These are phyloP conservation scores for Colletotrichum tanaceti DNA, from an alignment of 2,329 filamentous ascomycete genomes.

Conservation along the genomic window DNA sequence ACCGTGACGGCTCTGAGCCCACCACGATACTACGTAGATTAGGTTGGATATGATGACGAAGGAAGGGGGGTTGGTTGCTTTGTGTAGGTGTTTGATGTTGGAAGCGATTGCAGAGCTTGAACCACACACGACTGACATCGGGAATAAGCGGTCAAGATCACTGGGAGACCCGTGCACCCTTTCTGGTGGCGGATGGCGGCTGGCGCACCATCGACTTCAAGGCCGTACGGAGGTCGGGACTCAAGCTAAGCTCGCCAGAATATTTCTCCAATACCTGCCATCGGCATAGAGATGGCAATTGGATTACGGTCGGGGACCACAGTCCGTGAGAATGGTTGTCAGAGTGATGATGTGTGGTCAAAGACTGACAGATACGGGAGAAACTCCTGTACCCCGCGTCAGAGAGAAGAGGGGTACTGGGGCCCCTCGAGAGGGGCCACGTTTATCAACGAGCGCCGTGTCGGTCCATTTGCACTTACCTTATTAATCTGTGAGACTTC, in stretches of 20 bases:
- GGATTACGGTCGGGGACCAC: not conserved
- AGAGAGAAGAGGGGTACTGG: constrained; percentile 2
- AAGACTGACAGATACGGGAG: not conserved
- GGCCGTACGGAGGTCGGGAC: constrained; percentile 14
- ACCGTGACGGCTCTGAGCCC: not conserved
- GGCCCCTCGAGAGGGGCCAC: not conserved
- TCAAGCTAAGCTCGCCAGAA: constrained; percentile 4
- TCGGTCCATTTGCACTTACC: not conserved
- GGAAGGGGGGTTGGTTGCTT: constrained; percentile 12
- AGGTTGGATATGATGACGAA: not conserved
- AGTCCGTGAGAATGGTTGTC: not conserved
- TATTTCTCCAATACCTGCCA: not conserved
- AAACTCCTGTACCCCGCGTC: constrained; percentile 7
- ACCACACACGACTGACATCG: constrained; percentile 10
- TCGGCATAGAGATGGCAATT: not conserved
- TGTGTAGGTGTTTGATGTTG: not conserved
- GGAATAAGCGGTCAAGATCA: constrained; percentile 36
- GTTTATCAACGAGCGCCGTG: not conserved
- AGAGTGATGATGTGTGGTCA: not conserved
- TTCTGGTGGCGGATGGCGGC: constrained; percentile 29
- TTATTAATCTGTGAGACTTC: not conserved
- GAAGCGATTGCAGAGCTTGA: constrained; percentile 6
- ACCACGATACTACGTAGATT: not conserved
- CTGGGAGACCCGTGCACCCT: constrained; percentile 27
- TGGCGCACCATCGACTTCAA: constrained; percentile 13